Base-by-base conservation (phyloP, 345 rosid genomes). In the Eucalyptus sp. region DNA sequence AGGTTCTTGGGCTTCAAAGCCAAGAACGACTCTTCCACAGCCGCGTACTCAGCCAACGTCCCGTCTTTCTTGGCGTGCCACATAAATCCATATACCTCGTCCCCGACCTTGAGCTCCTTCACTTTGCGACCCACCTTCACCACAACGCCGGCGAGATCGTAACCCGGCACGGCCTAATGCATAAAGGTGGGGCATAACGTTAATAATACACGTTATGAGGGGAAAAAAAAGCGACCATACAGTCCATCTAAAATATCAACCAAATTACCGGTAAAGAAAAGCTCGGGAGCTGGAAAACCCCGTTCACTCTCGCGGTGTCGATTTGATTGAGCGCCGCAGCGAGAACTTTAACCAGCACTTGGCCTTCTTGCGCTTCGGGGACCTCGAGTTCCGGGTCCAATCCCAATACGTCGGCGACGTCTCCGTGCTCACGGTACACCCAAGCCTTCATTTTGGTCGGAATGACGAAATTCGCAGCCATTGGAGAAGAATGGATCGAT, bases 271-370 rank as follows among this genome's bases (percentile, higher is more conserved):
- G 97, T 27, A 96, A 95, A 89, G 94, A 94, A 68, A 94, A 95
- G 92, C 96, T 98, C 2, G 96, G 93, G 89, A 95, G 93, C 94
- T 95, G 94, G 88, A 97, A 97, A 88, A 95, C 94, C n/a, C 98
- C 97, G 90, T 92, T 95, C 88, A 96, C 92, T 88, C 98, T 88
- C 88, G 92, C 94, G 15, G 90, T 93, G 88, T 97, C 99, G 52
- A 95, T 95, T 49, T 96, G 98, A 90, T 97, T 97, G 89, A 97
- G 95, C 86, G 95, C 98, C 48, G 96, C 97, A 88, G 98, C 97
- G 64, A 90, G 89, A 71, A 97, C 99, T 89, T 95, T 97, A 14
- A 97, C 91, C 91, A 97, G 88, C 58, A 97, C 98, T 92, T 96
- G 96, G 87, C 96, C 97, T 46, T 95, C 96, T 86, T 92, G 91